These are phyloP conservation scores for Monilinia polystroma DNA, from an alignment of 2,329 filamentous ascomycete genomes.

Conservation along the genomic window DNA sequence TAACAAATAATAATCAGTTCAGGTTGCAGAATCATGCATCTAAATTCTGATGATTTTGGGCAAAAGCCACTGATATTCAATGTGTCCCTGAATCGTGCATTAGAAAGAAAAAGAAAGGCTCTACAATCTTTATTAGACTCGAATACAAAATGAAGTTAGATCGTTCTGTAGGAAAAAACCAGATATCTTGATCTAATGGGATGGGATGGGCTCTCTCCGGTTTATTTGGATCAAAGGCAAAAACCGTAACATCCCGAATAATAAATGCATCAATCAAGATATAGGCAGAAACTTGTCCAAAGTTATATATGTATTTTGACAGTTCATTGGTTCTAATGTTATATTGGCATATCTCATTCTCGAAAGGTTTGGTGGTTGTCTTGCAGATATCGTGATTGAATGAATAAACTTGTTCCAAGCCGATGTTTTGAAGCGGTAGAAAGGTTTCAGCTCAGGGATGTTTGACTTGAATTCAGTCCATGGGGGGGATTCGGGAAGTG, in stretches of 20 bases:
- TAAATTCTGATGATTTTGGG: background rate
- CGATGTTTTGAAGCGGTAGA: background rate
- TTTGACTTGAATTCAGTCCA: background rate
- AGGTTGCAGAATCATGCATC: slow-evolving; percentile 2
- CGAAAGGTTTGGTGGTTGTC: slow-evolving; percentile 1
- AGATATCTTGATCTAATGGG: background rate
- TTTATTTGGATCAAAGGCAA: background rate
- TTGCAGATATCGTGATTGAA: background rate
- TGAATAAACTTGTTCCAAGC: slow-evolving; percentile 4
- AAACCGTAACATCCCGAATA: too few species aligned
- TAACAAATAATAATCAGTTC: background rate
- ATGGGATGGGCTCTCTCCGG: background rate
- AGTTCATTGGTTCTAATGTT: background rate
- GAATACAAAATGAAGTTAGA: background rate
- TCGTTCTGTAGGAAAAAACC: background rate
- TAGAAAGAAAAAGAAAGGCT: background rate
- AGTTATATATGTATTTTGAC: background rate
- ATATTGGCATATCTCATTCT: slow-evolving; percentile 1
- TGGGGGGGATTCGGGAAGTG: background rate
- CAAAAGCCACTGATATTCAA: background rate
- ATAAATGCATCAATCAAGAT: too few species aligned
- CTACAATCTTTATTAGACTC: background rate
- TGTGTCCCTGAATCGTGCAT: slow-evolving; percentile 4
- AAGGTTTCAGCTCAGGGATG: slow-evolving; percentile 17
- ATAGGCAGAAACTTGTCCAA: too few species aligned